phyloP scores from a whole-genome alignment of 2,329 filamentous ascomycete species.

The Botrytis aclada region DNA sequence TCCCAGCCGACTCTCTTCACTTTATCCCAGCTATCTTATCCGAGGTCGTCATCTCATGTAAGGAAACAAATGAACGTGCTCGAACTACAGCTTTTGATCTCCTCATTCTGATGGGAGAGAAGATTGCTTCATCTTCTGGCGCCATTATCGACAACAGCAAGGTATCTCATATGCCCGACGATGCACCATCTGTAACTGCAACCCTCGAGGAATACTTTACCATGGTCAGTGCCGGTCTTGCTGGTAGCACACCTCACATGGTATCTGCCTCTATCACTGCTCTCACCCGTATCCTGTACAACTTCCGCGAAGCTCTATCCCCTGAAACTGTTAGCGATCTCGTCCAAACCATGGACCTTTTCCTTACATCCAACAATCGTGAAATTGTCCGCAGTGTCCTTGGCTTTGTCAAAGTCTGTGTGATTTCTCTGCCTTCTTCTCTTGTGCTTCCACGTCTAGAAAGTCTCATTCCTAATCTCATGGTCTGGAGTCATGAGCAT shows the following conservation, averaged over 20 bases:
- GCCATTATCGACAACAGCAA: constrained; percentile 80
- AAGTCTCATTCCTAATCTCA: constrained; percentile 80
- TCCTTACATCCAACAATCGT: constrained; percentile 92
- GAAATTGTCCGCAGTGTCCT: constrained; percentile 94
- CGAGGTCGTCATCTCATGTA: constrained; percentile 93
- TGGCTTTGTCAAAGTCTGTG: constrained; percentile 94
- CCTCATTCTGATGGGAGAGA: constrained; percentile 82
- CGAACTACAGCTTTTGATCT: constrained; percentile 86
- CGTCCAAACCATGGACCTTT: constrained; percentile 92
- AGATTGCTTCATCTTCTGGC: constrained; percentile 64
- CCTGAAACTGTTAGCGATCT: constrained; percentile 73
- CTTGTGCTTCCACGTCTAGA: constrained; percentile 75
- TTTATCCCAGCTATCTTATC: constrained; percentile 91
- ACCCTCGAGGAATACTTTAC: constrained; percentile 95
- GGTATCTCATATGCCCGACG: constrained; percentile 79
- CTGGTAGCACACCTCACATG: constrained; percentile 92
- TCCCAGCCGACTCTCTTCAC: constrained; percentile 76
- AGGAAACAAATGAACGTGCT: constrained; percentile 96
- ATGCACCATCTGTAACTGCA: constrained; percentile 73
- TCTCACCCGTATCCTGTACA: constrained; percentile 86
- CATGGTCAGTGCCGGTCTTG: constrained; percentile 95
- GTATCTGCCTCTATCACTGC: constrained; percentile 96
- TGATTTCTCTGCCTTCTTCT: constrained; percentile 77
- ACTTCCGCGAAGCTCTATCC: constrained; percentile 73
- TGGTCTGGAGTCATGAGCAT: constrained; percentile 97